Conservation (phyloP, 202 grass and related monocot genomes). For the Setaria italica region DNA sequence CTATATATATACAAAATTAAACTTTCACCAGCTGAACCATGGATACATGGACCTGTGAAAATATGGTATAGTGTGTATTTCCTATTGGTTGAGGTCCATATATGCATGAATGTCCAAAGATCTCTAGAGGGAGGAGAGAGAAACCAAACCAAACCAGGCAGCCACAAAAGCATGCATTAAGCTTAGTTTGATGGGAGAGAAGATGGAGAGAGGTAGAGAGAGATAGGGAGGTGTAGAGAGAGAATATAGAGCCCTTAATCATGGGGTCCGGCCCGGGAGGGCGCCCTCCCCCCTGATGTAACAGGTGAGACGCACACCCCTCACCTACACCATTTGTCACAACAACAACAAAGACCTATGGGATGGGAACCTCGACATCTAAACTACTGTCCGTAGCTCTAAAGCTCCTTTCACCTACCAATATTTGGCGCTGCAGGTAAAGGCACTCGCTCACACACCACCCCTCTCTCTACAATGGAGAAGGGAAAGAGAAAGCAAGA, state of each 20-base stretch:
- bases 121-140: background rate
- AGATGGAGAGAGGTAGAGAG: background rate
- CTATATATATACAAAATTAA: background rate
- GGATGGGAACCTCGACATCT: constrained; percentile 64
- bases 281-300: constrained; percentile 59
- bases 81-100: background rate
- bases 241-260: constrained; percentile 39
- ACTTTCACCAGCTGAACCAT: background rate
- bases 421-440: constrained; percentile 47
- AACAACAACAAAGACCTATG: constrained; percentile 56
- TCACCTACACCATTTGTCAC: constrained; percentile 81
- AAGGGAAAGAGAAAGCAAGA: background rate
- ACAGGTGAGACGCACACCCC: constrained; percentile 69
- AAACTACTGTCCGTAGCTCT: constrained; percentile 76
- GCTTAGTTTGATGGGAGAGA: constrained; percentile 19
- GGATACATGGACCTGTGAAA: too few relatives aligned
- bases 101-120: constrained; percentile 7
- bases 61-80: background rate
- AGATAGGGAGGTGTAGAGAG: background rate
- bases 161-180: constrained; percentile 42
- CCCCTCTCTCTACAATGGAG: background rate
- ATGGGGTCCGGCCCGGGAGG: constrained; percentile 23
- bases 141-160: constrained; percentile 31
- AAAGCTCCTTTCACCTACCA: constrained; percentile 85
- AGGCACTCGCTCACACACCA: constrained; percentile 10